Conservation (phyloP, 1,139 yeast species). For the Kodamaea arcana region DNA sequence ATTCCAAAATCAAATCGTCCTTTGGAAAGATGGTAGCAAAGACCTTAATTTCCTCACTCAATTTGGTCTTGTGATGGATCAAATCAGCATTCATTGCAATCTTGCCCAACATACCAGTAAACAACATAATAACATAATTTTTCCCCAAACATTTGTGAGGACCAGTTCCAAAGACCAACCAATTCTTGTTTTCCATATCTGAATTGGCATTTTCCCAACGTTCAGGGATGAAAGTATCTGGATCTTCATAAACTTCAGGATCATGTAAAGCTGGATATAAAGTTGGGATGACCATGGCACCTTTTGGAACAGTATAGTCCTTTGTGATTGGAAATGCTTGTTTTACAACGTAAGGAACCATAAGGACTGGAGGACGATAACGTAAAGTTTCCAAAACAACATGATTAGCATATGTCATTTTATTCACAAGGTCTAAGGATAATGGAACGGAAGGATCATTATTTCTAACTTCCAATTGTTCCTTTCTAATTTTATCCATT, state of each 20-base stretch:
- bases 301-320: slow-evolving; percentile 88
- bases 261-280: slow-evolving; percentile 94
- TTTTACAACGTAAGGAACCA: slow-evolving; percentile 96
- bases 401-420: slow-evolving; percentile 83
- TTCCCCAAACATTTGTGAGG: slow-evolving; percentile 96
- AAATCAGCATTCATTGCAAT: slow-evolving; percentile 76
- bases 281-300: slow-evolving; percentile 94
- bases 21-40: slow-evolving; percentile 98
- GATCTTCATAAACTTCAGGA: slow-evolving; percentile 91
- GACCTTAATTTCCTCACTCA: slow-evolving; percentile 87
- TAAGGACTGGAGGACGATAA: slow-evolving; percentile 93
- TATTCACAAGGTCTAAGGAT: slow-evolving; percentile 67
- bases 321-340: slow-evolving; percentile 78
- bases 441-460: slow-evolving; percentile 65
- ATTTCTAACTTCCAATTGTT: slow-evolving; percentile 78
- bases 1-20: slow-evolving; percentile 82
- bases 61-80: slow-evolving; percentile 73
- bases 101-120: slow-evolving; percentile 88
- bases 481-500: slow-evolving; percentile 78
- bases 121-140: slow-evolving; percentile 84
- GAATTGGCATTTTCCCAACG: slow-evolving; percentile 65
- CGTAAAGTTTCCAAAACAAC: slow-evolving; percentile 91
- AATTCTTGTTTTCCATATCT: slow-evolving; percentile 71
- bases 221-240: slow-evolving; percentile 92
- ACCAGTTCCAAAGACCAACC: slow-evolving; percentile 96